Evolutionary conservation across 2,329 filamentous ascomycete species (phyloP), one percentile per base, ranked within the genome.

Genomic region (Geosmithia putterillii): DNA sequence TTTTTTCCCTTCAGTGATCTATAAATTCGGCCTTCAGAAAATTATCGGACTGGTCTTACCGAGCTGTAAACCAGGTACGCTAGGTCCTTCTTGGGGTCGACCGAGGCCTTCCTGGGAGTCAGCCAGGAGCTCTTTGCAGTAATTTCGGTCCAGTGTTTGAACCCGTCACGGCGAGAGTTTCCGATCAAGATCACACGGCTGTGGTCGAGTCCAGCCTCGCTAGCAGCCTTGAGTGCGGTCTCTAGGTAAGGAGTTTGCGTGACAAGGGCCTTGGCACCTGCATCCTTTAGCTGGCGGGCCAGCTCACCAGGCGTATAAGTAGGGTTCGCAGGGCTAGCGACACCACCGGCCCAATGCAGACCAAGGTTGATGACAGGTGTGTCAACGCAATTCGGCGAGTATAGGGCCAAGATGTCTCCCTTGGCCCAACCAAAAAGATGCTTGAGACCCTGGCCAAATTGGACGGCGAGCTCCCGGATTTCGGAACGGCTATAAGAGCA

Each of bases 1-100:
- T n/a, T 17, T 17, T 4, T 15, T n/a, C n/a, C n/a, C n/a, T n/a
- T n/a, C n/a, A n/a, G n/a, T n/a, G n/a, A 35, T 32, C 10, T 7
- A 12, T 32, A 32, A 14, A 9, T 7, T 12, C 28, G 10, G 28
- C 10, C 5, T 41, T 41, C n/a, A 5, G 15, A 41, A n/a, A n/a
- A 7, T 3, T 20, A 15, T 20, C 8, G 3, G 15, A 2, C 15
- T 17, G 3, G 2, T 49, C 60, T 44, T 46, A 63, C 60, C 7
- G 83, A 89, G 41, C 81, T 87, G 60, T 94, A 95, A 1, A 94
- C 86, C 45, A 95, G 63, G 54, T 92, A 94, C 0, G 86, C 83
- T 21, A 92, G 59, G 56, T 95, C 87, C 45, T 78, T 80, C 41
- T 73, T 70, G 0, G 86, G 76, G 41, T 83, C 69, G 42, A 87